Conservation (phyloP, 1,139 yeast genomes). For the Zygosaccharomyces pseudobailii region DNA sequence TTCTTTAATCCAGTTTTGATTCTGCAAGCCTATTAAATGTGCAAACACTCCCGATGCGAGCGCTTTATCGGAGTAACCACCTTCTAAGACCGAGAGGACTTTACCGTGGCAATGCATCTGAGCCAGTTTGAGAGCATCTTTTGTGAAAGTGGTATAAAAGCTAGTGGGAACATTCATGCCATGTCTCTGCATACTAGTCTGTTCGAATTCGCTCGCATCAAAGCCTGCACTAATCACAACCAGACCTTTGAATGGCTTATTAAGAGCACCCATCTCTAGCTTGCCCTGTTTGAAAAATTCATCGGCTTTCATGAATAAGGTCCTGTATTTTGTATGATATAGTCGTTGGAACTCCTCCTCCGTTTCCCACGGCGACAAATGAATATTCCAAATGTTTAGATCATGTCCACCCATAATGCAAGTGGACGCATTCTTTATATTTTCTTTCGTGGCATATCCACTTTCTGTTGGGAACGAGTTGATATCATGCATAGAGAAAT, state of each 20-base stretch:
- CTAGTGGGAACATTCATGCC: conserved; percentile 79
- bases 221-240: conserved; percentile 80
- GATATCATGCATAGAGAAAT: conserved; percentile 80
- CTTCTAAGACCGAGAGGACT: conserved; percentile 69
- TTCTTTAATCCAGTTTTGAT: conserved; percentile 53
- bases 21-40: conserved; percentile 64
- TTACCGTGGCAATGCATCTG: conserved; percentile 57
- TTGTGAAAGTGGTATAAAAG: conserved; percentile 69
- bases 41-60: conserved; percentile 75
- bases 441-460: conserved; percentile 70
- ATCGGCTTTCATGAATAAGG: conserved; percentile 61
- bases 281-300: conserved; percentile 56
- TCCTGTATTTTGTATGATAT: conserved; percentile 59
- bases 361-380: conserved; percentile 59
- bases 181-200: conserved; percentile 80
- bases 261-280: conserved; percentile 39
- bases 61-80: conserved; percentile 86
- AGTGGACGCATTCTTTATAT: conserved; percentile 71
- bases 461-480: conserved; percentile 82
- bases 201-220: conserved; percentile 83
- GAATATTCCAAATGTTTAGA: conserved; percentile 80
- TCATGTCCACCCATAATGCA: conserved; percentile 75
- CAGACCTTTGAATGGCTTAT: conserved; percentile 59
- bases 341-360: conserved; percentile 61
- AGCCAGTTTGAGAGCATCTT: conserved; percentile 66